phyloP scores from a whole-genome alignment of 2,329 filamentous ascomycete genomes.

The Beauveria varroae region DNA sequence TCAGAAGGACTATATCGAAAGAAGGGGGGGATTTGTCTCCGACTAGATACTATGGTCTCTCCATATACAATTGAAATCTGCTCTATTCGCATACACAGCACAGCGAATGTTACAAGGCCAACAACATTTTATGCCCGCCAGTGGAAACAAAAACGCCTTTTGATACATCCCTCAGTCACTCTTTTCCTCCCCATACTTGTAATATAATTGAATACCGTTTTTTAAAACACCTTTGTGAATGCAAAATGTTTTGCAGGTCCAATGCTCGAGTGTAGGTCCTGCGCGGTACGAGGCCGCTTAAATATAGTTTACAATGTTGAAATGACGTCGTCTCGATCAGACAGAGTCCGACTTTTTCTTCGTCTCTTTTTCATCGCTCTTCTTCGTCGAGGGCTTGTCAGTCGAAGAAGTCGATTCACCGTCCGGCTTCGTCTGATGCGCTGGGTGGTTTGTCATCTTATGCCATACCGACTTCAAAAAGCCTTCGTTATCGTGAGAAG shows the following conservation, averaged over 20 bases:
- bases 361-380: constrained; percentile 18
- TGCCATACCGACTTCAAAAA: constrained; percentile 94
- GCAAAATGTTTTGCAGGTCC: neutral
- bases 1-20: neutral
- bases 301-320: constrained; percentile 6
- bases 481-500: constrained; percentile 70
- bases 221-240: constrained; percentile 12
- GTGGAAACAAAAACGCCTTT: constrained; percentile 7
- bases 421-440: constrained; percentile 36
- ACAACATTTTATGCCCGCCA: neutral
- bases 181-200: neutral
- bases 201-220: neutral
- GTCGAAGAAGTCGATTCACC: constrained; percentile 18
- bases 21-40: constrained; percentile 2
- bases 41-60: constrained; percentile 3
- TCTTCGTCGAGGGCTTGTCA: constrained; percentile 10
- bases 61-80: constrained; percentile 8
- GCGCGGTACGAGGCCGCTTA: neutral
- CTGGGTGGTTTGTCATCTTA: constrained; percentile 71
- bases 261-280: neutral
- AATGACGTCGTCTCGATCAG: neutral
- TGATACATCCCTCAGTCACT: neutral
- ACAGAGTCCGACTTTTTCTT: constrained; percentile 14
- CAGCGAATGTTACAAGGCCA: neutral
- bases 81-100: neutral